Base-by-base conservation (phyloP, 768 basidiomycete genomes). In the Neoboletus subvelutipes region DNA sequence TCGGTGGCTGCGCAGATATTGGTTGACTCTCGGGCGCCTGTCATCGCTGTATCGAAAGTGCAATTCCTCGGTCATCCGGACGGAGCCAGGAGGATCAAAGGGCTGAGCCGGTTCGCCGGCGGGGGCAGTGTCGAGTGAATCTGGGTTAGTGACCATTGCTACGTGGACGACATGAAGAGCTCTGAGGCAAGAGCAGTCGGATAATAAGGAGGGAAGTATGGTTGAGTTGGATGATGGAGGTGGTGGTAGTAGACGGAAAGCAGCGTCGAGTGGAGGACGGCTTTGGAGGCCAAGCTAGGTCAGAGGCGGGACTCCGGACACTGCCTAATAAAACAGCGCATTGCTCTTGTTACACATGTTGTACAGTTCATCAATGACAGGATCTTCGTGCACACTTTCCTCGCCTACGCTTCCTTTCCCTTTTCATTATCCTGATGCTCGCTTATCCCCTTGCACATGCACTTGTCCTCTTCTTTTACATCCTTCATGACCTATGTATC, bases 1-100 rank as follows among this genome's bases (percentile, higher is more conserved):
- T 66, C 83, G 82, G 54, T 80, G 78, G 52, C 86, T 78, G 55
- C 94, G 84, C 47, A 85, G 76, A 71, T 96, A 98, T 72, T 95
- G 90, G 76, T 98, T 98, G 63, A 97, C 73, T 75, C 86, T 83
- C 42, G 71, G 71, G 11, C 71, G 78, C 73, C 63, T 67, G 57
- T 75, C 74, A 39, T 72, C 71, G 52, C 75, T 76, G 59, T 75
- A 68, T 57, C 74, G 71, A 52, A 76, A 73, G 53, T 75, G 67
- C 50, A 82, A 70, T 45, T 74, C 67, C 55, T 75, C 69, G 36
- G 83, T 83, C 61, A 83, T 83, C 54, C 77, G 76, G 55, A 83
- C 83, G 54, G 72, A 75, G 50, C 72, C 77, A 62, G 69, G 68
- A 50, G 75, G 77, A 68, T 73, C 75, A 64, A 74, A 72, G 24